A percentile compares a stretch with the other conserved stretches of the same genome.
Conservation (phyloP, 192 early-diverging fungal species). For the Cladochytrium replicatum region DNA sequence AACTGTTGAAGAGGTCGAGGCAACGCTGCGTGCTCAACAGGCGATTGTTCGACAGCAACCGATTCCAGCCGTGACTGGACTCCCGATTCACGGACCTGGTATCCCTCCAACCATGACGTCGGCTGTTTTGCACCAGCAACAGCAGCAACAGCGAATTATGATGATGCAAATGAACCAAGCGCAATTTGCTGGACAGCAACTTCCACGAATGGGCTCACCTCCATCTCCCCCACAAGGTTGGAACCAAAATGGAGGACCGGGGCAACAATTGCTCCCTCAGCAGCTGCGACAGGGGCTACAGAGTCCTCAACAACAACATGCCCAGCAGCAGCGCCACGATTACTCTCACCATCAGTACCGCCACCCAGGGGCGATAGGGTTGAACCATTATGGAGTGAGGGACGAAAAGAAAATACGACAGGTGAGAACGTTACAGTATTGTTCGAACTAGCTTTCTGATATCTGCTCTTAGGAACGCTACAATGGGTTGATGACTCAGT, state of each 20-base stretch:
- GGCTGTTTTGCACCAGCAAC: conserved; percentile 6
- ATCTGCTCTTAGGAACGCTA: conserved; percentile 77
- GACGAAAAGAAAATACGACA: conserved; percentile 11
- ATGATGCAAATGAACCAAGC: conserved; percentile 8
- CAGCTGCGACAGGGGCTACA: conserved; percentile 10
- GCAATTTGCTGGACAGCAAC: not conserved
- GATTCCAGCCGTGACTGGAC: conserved; percentile 7
- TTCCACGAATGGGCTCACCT: conserved; percentile 6
- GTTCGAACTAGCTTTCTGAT: not conserved
- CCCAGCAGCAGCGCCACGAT: conserved; percentile 3
- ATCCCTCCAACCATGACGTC: not conserved
- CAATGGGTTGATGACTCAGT: conserved; percentile 82
- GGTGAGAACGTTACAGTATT: not conserved
- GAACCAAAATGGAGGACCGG: conserved; percentile 1
- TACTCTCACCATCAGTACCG: conserved; percentile 5
- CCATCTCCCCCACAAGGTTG: conserved; percentile 3
- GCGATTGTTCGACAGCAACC: conserved; percentile 7
- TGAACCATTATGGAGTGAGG: not conserved
- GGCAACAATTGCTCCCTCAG: not conserved
- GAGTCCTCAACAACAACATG: conserved; percentile 14
- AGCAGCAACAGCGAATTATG: not conserved
- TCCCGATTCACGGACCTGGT: not conserved
- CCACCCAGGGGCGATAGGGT: conserved; percentile 1
- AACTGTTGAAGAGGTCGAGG: conserved; percentile 30
- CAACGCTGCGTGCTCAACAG: conserved; percentile 11